Conservation (phyloP, 164 flowering plant genomes). For the Tetrastigma voinierianum region DNA sequence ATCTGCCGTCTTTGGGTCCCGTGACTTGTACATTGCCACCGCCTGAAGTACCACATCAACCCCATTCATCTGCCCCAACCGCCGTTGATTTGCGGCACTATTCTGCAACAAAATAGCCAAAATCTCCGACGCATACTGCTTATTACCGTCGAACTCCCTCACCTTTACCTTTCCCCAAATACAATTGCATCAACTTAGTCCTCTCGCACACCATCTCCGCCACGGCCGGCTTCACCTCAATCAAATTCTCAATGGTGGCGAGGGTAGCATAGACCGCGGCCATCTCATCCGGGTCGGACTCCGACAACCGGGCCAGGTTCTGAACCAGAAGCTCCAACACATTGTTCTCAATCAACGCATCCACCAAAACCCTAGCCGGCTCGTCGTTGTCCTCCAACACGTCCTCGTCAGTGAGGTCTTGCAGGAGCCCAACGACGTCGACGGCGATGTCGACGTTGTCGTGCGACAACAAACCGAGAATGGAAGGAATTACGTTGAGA, state of each 20-base stretch:
- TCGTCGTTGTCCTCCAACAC: constrained; percentile 84
- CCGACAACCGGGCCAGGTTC: constrained; percentile 62
- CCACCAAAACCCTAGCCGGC: constrained; percentile 63
- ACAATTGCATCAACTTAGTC: constrained; percentile 81
- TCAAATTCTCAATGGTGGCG: constrained; percentile 76
- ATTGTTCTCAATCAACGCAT: constrained; percentile 72
- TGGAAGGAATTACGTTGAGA: constrained; percentile 63
- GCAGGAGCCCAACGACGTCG: constrained; percentile 70
- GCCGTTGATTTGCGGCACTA: constrained; percentile 77
- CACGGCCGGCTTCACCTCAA: constrained; percentile 87
- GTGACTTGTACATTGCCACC: constrained; percentile 83
- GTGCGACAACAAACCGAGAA: constrained; percentile 65
- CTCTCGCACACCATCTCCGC: constrained; percentile 91
- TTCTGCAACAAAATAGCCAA: constrained; percentile 90
- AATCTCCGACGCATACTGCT: constrained; percentile 96
- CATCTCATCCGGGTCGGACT: constrained; percentile 74
- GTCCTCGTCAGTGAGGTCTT: constrained; percentile 92
- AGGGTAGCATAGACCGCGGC: constrained; percentile 68
- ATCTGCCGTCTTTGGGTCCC: constrained; percentile 83
- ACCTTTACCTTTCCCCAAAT: constrained; percentile 71
- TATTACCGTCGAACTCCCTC: constrained; percentile 86
- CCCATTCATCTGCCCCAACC: constrained; percentile 94
- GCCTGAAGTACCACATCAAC: constrained; percentile 92
- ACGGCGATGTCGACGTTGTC: constrained; percentile 85
- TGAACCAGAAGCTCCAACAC: constrained; percentile 74